Base-by-base conservation (phyloP, 169 alveolate species). In the Cryptosporidium felis region DNA sequence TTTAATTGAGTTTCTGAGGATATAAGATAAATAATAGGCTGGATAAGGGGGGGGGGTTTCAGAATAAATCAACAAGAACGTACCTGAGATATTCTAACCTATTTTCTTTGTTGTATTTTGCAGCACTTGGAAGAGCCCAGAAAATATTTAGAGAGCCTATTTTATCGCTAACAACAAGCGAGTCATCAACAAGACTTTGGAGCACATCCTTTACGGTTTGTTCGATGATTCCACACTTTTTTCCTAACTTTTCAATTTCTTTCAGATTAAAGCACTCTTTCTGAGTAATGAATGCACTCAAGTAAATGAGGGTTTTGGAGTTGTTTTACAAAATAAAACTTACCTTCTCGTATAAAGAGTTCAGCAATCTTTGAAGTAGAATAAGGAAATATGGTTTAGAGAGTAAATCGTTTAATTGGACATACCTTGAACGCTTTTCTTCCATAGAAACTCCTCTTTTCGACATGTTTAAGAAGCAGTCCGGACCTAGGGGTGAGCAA, bases 61-160 rank as follows among this genome's bases (percentile, higher is more conserved):
- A 23, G 8, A 21, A 21, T 56, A 2, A 28, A 3, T 2, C 5
- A 10, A 12, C 10, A 28, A 10, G 14, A 56, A 74, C 85, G 32
- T 53, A 63, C 60, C 40, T 51, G 5, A 80, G 26, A 26, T 81
- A 63, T 12, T 89, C 91, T 34, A 80, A 16, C 26, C 82, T 47
- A 6, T 41, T 58, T 45, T 59, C 85, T 38, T 80, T 80, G 38
- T 14, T 89, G n/a, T 40, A 67, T 16, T 59, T 59, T 1, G 88
- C 80, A 38, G 89, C 85, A 42, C 94, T 91, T 0, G 96, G 96
- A 38, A 93, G 80, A 16, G 96, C 91, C 96, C 97, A 94, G 60
- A 92, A 93, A 91, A 91, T 93, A 38, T 91, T 82, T 0, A 94
- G 94, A 8, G 94, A 90, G 5, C 97, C 97, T 3, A 94, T 93